Conservation (phyloP, 2,329 filamentous ascomycete species). For the Scleromitrula shiraiana region DNA sequence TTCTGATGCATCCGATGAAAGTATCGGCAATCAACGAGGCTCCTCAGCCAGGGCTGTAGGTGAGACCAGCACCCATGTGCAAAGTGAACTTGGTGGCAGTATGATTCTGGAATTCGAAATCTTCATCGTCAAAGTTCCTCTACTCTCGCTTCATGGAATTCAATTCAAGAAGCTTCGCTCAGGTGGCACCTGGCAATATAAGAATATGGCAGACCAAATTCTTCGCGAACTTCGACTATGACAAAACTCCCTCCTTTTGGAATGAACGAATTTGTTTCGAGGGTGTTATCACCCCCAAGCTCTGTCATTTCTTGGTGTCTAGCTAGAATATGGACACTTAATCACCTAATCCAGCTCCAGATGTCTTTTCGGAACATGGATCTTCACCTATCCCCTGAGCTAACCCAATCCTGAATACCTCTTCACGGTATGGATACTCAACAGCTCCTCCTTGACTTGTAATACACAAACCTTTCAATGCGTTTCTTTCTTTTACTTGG, state of each 20-base stretch:
- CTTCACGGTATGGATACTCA: too few relatives aligned
- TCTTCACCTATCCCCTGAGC: too few relatives aligned
- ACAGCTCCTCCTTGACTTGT: too few relatives aligned
- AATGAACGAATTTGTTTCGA: not conserved
- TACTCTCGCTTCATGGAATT: slow-evolving; percentile 87
- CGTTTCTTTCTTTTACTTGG: not conserved
- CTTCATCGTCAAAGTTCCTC: slow-evolving; percentile 91
- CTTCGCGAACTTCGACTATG: slow-evolving; percentile 70
- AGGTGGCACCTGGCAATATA: slow-evolving; percentile 97
- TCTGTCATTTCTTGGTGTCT: too few relatives aligned
- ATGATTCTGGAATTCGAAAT: slow-evolving; percentile 90
- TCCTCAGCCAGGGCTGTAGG: slow-evolving; percentile 57
- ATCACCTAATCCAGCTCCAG: too few relatives aligned
- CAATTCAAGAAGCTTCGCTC: slow-evolving; percentile 89
- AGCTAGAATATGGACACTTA: too few relatives aligned
- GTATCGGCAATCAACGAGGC: slow-evolving; percentile 48
- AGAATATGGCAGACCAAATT: slow-evolving; percentile 96
- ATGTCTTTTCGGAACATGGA: too few relatives aligned
- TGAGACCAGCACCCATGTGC: slow-evolving; percentile 86
- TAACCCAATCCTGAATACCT: too few relatives aligned
- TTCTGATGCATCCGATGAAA: slow-evolving; percentile 79
- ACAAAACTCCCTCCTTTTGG: not conserved
- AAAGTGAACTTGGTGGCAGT: slow-evolving; percentile 77
- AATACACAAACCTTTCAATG: not conserved
- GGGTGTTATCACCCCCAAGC: too few relatives aligned